A percentile compares a stretch with the other conserved stretches of the same genome.
phyloP scores from a whole-genome alignment of 257 asterid genomes.

The Knoxia roxburghii region DNA sequence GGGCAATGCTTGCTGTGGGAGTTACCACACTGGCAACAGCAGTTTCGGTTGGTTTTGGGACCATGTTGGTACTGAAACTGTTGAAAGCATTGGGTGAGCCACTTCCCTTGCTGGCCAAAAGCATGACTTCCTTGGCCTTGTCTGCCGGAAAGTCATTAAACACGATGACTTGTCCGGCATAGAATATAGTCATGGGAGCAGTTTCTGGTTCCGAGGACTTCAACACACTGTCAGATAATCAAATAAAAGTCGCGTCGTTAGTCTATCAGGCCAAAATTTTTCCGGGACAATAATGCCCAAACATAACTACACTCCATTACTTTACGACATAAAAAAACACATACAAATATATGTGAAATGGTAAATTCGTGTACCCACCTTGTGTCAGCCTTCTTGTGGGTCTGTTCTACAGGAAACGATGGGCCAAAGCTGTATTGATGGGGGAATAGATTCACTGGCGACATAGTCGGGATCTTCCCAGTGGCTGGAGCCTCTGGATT shows the following conservation, averaged over 20 bases:
- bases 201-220: conserved; percentile 21
- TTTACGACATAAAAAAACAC: not conserved
- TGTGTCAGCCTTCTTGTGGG: conserved; percentile 12
- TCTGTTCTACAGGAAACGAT: conserved; percentile 17
- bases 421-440: conserved; percentile 3
- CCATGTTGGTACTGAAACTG: not conserved
- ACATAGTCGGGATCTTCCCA: conserved; percentile 7
- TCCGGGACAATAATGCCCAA: not conserved
- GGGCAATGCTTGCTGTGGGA: not conserved
- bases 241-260: not conserved
- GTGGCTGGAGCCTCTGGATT: conserved; percentile 8
- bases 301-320: not conserved
- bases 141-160: conserved; percentile 28
- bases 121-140: conserved; percentile 25
- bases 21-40: conserved; percentile 10
- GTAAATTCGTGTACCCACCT: conserved; percentile 3
- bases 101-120: conserved; percentile 19
- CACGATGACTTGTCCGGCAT: conserved; percentile 29
- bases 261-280: not conserved
- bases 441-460: conserved; percentile 19
- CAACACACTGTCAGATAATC: conserved; percentile 11
- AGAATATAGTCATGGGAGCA: conserved; percentile 30
- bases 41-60: conserved; percentile 15
- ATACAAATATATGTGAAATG: not conserved
- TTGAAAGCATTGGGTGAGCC: not conserved